Evolutionary conservation across 768 basidiomycete species (phyloP).

Genomic region (Kwoniella europaea): DNA sequence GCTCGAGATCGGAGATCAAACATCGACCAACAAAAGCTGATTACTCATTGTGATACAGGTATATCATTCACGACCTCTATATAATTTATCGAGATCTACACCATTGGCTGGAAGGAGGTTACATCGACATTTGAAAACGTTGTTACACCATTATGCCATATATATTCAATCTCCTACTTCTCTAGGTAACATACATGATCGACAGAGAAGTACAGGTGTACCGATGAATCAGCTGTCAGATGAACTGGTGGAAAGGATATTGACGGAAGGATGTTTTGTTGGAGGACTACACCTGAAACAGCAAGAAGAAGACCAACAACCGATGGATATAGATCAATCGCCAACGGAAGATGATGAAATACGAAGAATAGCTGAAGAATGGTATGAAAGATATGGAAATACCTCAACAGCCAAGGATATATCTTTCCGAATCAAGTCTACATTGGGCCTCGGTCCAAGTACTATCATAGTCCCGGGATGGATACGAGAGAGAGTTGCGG

Average conservation of each 20-base stretch:
- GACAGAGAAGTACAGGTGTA: slow-evolving; percentile 67
- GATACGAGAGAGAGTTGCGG: slow-evolving; percentile 88
- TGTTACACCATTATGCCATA: slow-evolving; percentile 79
- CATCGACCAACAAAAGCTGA: background rate
- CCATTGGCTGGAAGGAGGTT: slow-evolving; percentile 85
- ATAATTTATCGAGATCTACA: slow-evolving; percentile 78
- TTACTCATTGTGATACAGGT: slow-evolving; percentile 64
- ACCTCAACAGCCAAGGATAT: slow-evolving; percentile 29
- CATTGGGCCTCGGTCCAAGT: slow-evolving; percentile 67
- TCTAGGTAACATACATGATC: slow-evolving; percentile 67
- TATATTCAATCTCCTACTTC: slow-evolving; percentile 82
- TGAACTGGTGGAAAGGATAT: slow-evolving; percentile 82
- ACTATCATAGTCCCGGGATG: slow-evolving; percentile 89
- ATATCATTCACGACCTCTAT: slow-evolving; percentile 84
- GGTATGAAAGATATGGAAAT: slow-evolving; percentile 22
- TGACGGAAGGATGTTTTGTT: slow-evolving; percentile 88
- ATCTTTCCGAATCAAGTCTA: slow-evolving; percentile 5
- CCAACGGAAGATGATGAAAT: slow-evolving; percentile 16
- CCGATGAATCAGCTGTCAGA: slow-evolving; percentile 81
- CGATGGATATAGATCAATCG: background rate
- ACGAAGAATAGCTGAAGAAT: slow-evolving; percentile 2
- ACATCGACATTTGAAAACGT: slow-evolving; percentile 75
- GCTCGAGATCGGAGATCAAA: background rate
- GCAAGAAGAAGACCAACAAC: slow-evolving; percentile 11
- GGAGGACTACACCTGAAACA: slow-evolving; percentile 56